Evolutionary conservation across 805 yeast species (phyloP), one percentile per base, ranked within the genome.

Genomic region (Starmerella sp.): DNA sequence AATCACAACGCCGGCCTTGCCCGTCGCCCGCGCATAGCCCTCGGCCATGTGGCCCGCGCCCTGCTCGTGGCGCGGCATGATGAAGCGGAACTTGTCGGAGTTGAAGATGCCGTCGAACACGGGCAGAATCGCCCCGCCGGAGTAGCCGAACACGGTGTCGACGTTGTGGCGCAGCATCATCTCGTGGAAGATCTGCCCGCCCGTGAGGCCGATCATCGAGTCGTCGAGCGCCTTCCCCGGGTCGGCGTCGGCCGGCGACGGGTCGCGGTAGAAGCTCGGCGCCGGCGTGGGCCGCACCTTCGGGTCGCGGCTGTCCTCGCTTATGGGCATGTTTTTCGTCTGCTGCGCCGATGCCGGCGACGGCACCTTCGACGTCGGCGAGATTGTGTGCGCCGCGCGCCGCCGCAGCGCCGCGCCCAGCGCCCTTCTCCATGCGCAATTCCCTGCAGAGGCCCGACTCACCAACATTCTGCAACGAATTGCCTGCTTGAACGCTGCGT

Each of bases 41-140:
- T 93, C 97, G 54, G 98, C 98, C 97, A 93, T 93, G 73, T 93
- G 98, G 52, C 98, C 98, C 15, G 97, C 98, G 69, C 98, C 98
- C 73, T 93, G 98, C 72, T 93, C 98, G 71, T 93, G 97, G 66
- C 95, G 80, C 49, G 98, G 98, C 60, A 93, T 75, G 54, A 93
- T 86, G 68, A 93, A 93, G 63, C 83, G 81, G 77, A 93, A 91
- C 66, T 85, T 80, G 55, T 83, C 82, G 22, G 96, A 86, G 74
- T 91, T 85, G 76, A 84, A 86, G 63, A 93, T 93, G 62, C 97
- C 97, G 69, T 93, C 98, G 68, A 85, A 93, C 30, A 93, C 98
- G 13, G 98, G 97, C 65, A 93, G 77, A 66, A 93, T 93, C 62
- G 98, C 98, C 69, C 98, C 98, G 66, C 98, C 98, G 54, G 98